Evolutionary conservation across 306 rosid genomes (phyloP).

Genomic region (Begonia peltatifolia): DNA sequence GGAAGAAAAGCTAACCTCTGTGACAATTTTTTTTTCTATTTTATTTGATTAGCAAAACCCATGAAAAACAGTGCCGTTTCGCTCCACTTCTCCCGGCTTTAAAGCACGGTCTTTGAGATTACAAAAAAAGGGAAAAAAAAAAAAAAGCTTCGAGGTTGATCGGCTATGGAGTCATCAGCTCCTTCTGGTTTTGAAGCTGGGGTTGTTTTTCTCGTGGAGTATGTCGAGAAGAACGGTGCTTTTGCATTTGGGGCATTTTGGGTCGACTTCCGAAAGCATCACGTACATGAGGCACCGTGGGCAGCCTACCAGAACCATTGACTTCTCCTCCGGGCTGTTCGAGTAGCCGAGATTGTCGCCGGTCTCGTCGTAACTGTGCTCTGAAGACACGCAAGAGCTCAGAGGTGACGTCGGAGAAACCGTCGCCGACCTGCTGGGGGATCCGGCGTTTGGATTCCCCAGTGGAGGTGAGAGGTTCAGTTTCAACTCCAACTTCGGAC

Average conservation of each 20-base stretch:
- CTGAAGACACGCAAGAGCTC: conserved; percentile 75
- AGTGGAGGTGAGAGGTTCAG: conserved; percentile 79
- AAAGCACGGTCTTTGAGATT: neutral
- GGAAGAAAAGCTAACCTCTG: no score
- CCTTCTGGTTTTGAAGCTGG: conserved; percentile 24
- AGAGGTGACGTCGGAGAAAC: conserved; percentile 65
- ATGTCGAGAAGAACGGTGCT: conserved; percentile 83
- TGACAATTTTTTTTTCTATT: no score
- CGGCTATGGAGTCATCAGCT: conserved; percentile 6
- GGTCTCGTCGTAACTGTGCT: conserved; percentile 40
- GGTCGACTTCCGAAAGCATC: conserved; percentile 71
- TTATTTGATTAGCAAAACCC: no score
- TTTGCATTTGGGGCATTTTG: conserved; percentile 87
- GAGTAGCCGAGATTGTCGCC: conserved; percentile 18
- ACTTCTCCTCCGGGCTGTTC: conserved; percentile 53
- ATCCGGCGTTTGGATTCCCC: conserved; percentile 23
- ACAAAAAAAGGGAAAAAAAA: conserved; percentile 3
- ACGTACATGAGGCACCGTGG: conserved; percentile 87
- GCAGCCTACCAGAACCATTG: conserved; percentile 79
- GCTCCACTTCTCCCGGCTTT: no score
- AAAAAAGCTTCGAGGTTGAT: conserved; percentile 2
- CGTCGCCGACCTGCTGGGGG: conserved; percentile 45
- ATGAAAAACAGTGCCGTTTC: no score
- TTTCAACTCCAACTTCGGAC: conserved; percentile 71
- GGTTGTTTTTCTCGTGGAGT: conserved; percentile 29